Conservation (phyloP, 495 filamentous ascomycete species). For the Lophium mytilinum region DNA sequence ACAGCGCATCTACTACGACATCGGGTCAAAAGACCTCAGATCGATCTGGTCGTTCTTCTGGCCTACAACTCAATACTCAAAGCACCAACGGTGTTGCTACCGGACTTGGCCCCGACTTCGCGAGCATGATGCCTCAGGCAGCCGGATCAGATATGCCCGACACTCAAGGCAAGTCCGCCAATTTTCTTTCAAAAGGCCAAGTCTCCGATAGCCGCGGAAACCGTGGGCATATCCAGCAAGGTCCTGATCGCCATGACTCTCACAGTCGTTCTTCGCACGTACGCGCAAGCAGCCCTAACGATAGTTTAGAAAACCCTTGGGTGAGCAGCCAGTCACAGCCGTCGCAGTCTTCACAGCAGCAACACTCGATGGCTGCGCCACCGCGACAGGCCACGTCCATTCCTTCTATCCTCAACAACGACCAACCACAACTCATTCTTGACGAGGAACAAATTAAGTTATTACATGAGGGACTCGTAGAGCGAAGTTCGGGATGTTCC, state of each 20-base stretch:
- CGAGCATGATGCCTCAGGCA: constrained; percentile 17
- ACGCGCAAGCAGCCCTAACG: not conserved
- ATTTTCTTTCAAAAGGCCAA: not conserved
- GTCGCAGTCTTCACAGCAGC: constrained; percentile 15
- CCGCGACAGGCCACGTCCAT: constrained; percentile 13
- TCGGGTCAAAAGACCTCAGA: constrained; percentile 52
- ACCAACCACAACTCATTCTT: constrained; percentile 46
- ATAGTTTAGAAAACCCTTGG: constrained; percentile 17
- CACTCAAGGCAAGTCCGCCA: constrained; percentile 40
- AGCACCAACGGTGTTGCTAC: constrained; percentile 47
- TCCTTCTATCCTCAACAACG: constrained; percentile 18
- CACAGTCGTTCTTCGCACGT: not conserved
- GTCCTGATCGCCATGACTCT: too few species aligned
- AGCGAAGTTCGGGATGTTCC: constrained; percentile 65
- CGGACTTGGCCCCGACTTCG: constrained; percentile 30
- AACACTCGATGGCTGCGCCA: constrained; percentile 16
- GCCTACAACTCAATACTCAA: constrained; percentile 51
- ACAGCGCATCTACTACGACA: constrained; percentile 74
- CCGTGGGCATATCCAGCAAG: too few species aligned
- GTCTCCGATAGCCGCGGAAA: too few species aligned
- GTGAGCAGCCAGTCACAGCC: constrained; percentile 37
- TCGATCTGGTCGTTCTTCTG: constrained; percentile 31
- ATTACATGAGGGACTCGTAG: constrained; percentile 52
- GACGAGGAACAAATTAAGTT: constrained; percentile 47
- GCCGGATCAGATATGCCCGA: constrained; percentile 48